Evolutionary conservation across 2,329 filamentous ascomycete species (phyloP).

Genomic region (Aspergillus sp.): DNA sequence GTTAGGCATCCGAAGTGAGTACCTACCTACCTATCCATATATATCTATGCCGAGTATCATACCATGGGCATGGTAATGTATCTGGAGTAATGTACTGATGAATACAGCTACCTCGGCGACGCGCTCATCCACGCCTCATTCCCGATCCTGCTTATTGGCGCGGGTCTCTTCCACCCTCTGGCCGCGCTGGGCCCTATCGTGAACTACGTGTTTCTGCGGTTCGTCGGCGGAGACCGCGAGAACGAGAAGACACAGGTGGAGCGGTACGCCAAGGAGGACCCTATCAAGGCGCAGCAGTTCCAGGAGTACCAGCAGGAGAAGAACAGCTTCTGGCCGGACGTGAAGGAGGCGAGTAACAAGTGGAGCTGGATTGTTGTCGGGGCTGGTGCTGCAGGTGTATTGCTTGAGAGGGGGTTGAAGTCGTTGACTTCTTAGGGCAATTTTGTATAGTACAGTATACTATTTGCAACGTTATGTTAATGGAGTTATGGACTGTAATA

Average conservation of each 20-base stretch:
- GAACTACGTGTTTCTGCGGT: slow-evolving; percentile 61
- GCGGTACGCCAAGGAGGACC: slow-evolving; percentile 53
- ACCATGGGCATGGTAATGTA: neutral
- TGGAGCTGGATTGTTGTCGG: slow-evolving; percentile 58
- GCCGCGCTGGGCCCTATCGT: slow-evolving; percentile 56
- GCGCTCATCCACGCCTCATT: slow-evolving; percentile 60
- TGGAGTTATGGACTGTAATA: too few relatives aligned
- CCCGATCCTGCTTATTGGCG: slow-evolving; percentile 54
- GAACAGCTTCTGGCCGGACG: slow-evolving; percentile 61
- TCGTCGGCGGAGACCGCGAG: slow-evolving; percentile 56
- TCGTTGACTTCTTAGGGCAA: neutral
- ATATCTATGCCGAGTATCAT: too few relatives aligned
- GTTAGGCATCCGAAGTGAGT: slow-evolving; percentile 63
- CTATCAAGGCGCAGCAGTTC: slow-evolving; percentile 55
- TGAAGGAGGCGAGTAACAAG: slow-evolving; percentile 52
- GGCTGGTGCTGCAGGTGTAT: slow-evolving; percentile 50
- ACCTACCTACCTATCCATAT: neutral
- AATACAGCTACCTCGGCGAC: slow-evolving; percentile 59
- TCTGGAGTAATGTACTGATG: neutral
- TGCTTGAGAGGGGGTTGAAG: slow-evolving; percentile 42
- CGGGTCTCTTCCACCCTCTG: slow-evolving; percentile 55
- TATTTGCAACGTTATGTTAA: too few relatives aligned
- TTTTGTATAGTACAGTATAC: too few relatives aligned
- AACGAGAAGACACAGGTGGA: slow-evolving; percentile 54
- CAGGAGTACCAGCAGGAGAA: slow-evolving; percentile 54